Evolutionary conservation across 768 basidiomycete genomes (phyloP).

Genomic region (Trametes sanguinea): DNA sequence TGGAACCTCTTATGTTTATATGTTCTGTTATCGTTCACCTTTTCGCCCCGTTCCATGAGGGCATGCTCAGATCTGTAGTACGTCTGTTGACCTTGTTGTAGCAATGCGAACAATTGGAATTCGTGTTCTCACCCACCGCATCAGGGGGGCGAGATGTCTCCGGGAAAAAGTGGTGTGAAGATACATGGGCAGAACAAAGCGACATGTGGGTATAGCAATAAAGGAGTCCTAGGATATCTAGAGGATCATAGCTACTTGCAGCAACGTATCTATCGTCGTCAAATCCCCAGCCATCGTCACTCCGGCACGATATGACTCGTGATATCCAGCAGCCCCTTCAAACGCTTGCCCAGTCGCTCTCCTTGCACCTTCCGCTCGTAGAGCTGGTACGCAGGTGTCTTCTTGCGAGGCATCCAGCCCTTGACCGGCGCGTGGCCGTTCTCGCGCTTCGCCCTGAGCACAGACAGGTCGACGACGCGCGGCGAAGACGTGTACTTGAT

Average conservation of each 20-base stretch:
- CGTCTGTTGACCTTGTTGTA: constrained; percentile 2
- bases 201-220: constrained; percentile 27
- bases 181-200: not conserved
- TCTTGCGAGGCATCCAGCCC: constrained; percentile 82
- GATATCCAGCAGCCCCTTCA: constrained; percentile 70
- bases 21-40: constrained; percentile 1
- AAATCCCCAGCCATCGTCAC: not conserved
- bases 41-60: not conserved
- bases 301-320: constrained; percentile 43
- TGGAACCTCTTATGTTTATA: constrained; percentile 9
- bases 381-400: constrained; percentile 80
- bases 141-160: not conserved
- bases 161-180: not conserved
- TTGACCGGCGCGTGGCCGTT: constrained; percentile 45
- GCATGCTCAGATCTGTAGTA: not conserved
- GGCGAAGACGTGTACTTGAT: constrained; percentile 82
- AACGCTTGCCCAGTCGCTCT: constrained; percentile 66
- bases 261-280: not conserved
- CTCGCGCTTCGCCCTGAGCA: constrained; percentile 51
- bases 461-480: constrained; percentile 82
- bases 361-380: constrained; percentile 75
- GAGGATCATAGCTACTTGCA: constrained; percentile 6
- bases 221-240: constrained; percentile 20
- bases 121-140: not conserved
- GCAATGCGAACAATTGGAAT: not conserved